A percentile compares a stretch with the other conserved stretches of the same genome.
Evolutionary conservation across 164 flowering plant species (phyloP).

Genomic region (Berberis thunbergii): DNA sequence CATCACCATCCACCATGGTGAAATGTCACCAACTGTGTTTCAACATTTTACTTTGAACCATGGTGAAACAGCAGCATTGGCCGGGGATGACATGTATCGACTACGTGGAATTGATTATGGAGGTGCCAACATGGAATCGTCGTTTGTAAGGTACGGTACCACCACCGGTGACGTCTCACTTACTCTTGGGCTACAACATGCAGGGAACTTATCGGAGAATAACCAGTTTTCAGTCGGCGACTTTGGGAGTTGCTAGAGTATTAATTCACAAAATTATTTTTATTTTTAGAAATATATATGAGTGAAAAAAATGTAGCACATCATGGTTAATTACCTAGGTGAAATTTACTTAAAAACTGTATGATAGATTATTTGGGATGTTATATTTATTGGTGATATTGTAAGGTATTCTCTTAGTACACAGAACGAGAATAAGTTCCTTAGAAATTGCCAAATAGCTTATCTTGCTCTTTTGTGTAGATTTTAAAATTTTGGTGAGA

Average conservation of each 20-base stretch:
- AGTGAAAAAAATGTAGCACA: too few relatives aligned
- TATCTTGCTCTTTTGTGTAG: too few relatives aligned
- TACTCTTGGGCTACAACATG: constrained; percentile 28
- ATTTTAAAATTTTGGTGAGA: too few relatives aligned
- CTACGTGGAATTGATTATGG: constrained; percentile 9
- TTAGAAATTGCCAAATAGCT: too few relatives aligned
- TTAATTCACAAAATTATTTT: too few relatives aligned
- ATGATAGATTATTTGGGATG: too few relatives aligned
- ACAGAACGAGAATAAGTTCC: too few relatives aligned
- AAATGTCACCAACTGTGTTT: constrained; percentile 12
- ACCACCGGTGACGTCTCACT: constrained; percentile 27
- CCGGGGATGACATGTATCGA: constrained; percentile 1
- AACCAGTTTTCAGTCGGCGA: constrained; percentile 15
- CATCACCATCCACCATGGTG: constrained; percentile 8
- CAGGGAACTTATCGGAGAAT: constrained; percentile 20
- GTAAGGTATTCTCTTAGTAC: too few relatives aligned
- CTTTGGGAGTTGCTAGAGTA: constrained; percentile 29
- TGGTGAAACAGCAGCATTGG: constrained; percentile 19
- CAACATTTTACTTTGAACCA: constrained; percentile 9
- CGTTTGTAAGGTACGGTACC: constrained; percentile 15
- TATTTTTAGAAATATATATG: too few relatives aligned
- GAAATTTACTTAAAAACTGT: too few relatives aligned
- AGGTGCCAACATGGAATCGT: constrained; percentile 1
- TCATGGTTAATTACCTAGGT: too few relatives aligned
- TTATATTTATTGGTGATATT: too few relatives aligned